A percentile compares a stretch with the other conserved stretches of the same genome.
These are phyloP conservation scores for Teunomyces aglyptinius DNA, from an alignment of 805 yeast species.

Conservation along the genomic window DNA sequence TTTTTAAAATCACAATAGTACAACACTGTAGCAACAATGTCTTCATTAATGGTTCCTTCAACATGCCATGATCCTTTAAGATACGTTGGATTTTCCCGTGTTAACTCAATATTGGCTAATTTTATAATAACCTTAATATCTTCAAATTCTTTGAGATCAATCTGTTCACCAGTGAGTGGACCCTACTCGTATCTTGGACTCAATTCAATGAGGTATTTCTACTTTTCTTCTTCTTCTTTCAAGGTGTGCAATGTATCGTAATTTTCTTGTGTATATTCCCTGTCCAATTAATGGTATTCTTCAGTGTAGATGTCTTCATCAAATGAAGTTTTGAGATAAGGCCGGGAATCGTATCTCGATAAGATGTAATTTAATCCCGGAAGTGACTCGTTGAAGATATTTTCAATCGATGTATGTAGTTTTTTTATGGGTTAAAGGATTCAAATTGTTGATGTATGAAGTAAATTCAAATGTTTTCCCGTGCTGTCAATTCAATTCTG, in stretches of 20 bases:
- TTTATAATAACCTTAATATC: slow-evolving; percentile 37
- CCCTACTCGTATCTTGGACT: slow-evolving; percentile 5
- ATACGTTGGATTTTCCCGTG: slow-evolving; percentile 39
- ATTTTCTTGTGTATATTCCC: slow-evolving; percentile 6
- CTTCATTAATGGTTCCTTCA: slow-evolving; percentile 41
- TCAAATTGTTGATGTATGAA: slow-evolving; percentile 43
- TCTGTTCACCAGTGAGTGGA: slow-evolving; percentile 5
- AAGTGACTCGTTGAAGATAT: slow-evolving; percentile 24
- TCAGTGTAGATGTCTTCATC: slow-evolving; percentile 16
- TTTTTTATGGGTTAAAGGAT: slow-evolving; percentile 25
- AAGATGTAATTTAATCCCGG: slow-evolving; percentile 33
- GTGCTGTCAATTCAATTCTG: slow-evolving; percentile 6
- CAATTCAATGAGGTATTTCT: not conserved
- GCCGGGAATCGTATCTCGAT: slow-evolving; percentile 20
- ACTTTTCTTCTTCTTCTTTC: slow-evolving; percentile 5
- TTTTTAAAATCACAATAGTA: slow-evolving; percentile 42
- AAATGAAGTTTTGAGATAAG: slow-evolving; percentile 13
- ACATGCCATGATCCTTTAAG: slow-evolving; percentile 44
- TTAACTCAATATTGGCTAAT: slow-evolving; percentile 39
- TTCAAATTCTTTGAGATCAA: slow-evolving; percentile 16
- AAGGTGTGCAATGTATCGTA: slow-evolving; percentile 10
- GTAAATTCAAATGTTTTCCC: slow-evolving; percentile 15
- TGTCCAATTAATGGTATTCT: slow-evolving; percentile 11
- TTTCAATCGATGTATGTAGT: slow-evolving; percentile 29
- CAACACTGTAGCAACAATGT: slow-evolving; percentile 40